A percentile compares a stretch with the other conserved stretches of the same genome.
Conservation (phyloP, 2,329 filamentous ascomycete species). For the Lasiodiplodia citricola region DNA sequence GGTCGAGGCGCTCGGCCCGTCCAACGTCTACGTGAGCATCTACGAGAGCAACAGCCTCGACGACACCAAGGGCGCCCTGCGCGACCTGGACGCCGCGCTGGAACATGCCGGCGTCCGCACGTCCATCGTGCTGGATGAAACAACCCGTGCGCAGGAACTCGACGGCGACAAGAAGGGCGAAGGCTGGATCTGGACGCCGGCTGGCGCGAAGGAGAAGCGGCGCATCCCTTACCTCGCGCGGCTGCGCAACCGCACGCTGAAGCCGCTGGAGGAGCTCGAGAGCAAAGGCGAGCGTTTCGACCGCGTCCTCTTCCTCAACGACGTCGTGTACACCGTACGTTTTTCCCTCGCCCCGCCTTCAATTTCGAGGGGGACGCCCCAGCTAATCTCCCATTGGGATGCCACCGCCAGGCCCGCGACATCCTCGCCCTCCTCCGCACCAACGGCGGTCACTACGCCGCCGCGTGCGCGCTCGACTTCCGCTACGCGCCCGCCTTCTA, state of each 20-base stretch:
- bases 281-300: constrained; percentile 59
- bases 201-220: constrained; percentile 60
- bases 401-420: constrained; percentile 56
- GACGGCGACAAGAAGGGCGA: constrained; percentile 45
- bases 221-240: constrained; percentile 72
- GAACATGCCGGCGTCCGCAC: constrained; percentile 58
- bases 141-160: constrained; percentile 65
- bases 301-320: constrained; percentile 67
- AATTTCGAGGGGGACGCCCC: background rate
- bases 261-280: constrained; percentile 60
- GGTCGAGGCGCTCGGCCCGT: constrained; percentile 60
- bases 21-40: constrained; percentile 71
- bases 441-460: constrained; percentile 63
- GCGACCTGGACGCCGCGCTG: constrained; percentile 61
- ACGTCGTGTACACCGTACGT: constrained; percentile 65
- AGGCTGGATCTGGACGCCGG: constrained; percentile 68
- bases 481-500: constrained; percentile 60
- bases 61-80: constrained; percentile 67
- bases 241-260: constrained; percentile 67
- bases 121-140: constrained; percentile 62
- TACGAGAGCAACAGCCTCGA: constrained; percentile 74
- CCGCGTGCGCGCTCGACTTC: constrained; percentile 68
- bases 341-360: background rate
- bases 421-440: constrained; percentile 63
- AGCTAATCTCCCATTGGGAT: background rate